Evolutionary conservation across 2,329 filamentous ascomycete genomes (phyloP).

Genomic region (Ceratocystis lukuohia): DNA sequence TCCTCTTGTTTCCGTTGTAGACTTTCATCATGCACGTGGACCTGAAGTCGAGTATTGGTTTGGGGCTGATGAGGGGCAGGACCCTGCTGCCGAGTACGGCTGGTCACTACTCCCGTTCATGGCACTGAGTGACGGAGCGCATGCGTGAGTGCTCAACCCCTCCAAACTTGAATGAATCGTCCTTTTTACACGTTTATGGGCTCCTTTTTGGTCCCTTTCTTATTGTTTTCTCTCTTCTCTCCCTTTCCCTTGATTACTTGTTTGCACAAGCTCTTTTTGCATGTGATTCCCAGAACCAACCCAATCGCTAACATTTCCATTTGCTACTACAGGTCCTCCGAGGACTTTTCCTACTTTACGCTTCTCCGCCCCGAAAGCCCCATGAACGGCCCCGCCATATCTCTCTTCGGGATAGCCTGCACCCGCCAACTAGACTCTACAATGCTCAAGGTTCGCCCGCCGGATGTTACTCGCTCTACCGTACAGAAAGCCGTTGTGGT

Average conservation of each 20-base stretch:
- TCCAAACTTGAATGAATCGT: not conserved
- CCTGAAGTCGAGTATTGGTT: constrained; percentile 93
- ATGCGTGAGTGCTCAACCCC: constrained; percentile 50
- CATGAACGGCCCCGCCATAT: constrained; percentile 47
- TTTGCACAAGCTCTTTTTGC: not conserved
- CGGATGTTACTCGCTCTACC: constrained; percentile 90
- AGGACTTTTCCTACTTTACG: constrained; percentile 98
- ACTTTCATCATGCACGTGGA: constrained; percentile 73
- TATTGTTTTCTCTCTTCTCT: not conserved
- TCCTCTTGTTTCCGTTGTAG: constrained; percentile 66
- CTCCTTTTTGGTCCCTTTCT: not conserved
- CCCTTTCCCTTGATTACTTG: not conserved
- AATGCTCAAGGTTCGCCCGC: constrained; percentile 60
- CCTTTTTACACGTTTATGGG: not conserved
- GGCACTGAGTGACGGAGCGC: constrained; percentile 89
- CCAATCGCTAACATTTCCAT: not conserved
- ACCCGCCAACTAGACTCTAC: constrained; percentile 79
- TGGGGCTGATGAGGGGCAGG: constrained; percentile 56
- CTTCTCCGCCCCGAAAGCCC: constrained; percentile 52
- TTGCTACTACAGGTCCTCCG: constrained; percentile 48
- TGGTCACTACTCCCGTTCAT: constrained; percentile 92
- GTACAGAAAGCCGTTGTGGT: constrained; percentile 97
- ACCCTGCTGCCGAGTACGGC: constrained; percentile 72
- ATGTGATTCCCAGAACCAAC: constrained; percentile 2
- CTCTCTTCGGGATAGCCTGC: constrained; percentile 90